A percentile compares a stretch with the other conserved stretches of the same genome.
phyloP scores from a whole-genome alignment of 257 asterid species.

The Misopates orontium region DNA sequence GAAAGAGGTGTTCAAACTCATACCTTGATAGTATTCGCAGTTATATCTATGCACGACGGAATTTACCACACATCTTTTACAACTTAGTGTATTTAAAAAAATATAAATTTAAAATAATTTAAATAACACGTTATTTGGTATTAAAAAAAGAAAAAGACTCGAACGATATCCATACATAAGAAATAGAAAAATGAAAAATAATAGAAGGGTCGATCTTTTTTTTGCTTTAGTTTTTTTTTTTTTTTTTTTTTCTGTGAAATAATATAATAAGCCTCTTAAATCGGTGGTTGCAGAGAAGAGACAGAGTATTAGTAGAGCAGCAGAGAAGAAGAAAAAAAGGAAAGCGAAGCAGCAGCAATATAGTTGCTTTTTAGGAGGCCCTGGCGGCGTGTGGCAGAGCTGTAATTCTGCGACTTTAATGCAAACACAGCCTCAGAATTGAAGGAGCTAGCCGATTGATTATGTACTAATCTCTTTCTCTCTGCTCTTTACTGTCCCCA shows the following conservation, averaged over 20 bases:
- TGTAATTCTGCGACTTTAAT: constrained; percentile 71
- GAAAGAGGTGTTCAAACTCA: too few species aligned
- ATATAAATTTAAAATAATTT: too few species aligned
- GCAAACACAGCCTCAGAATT: constrained; percentile 55
- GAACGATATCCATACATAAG: too few species aligned
- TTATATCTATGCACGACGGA: too few species aligned
- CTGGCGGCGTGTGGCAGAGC: constrained; percentile 98
- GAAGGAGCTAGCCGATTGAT: constrained; percentile 22
- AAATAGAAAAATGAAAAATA: constrained; percentile 16
- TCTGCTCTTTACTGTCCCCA: constrained; percentile 32
- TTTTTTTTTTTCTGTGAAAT: too few species aligned
- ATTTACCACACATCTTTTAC: too few species aligned
- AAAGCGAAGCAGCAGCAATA: constrained; percentile 23
- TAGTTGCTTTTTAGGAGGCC: constrained; percentile 53
- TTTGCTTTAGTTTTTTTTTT: background rate
- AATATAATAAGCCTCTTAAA: background rate
- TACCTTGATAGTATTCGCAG: too few species aligned
- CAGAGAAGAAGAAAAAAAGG: constrained; percentile 12
- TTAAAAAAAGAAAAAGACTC: constrained; percentile 15
- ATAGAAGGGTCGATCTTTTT: constrained; percentile 5
- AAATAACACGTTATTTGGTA: too few species aligned
- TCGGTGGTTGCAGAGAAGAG: constrained; percentile 8
- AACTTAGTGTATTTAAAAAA: too few species aligned
- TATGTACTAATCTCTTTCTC: too few species aligned
- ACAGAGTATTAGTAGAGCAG: background rate